A percentile compares a stretch with the other conserved stretches of the same genome.
Evolutionary conservation across 192 early-diverging fungal genomes (phyloP).

Genomic region (Helicostylum pulchrum): DNA sequence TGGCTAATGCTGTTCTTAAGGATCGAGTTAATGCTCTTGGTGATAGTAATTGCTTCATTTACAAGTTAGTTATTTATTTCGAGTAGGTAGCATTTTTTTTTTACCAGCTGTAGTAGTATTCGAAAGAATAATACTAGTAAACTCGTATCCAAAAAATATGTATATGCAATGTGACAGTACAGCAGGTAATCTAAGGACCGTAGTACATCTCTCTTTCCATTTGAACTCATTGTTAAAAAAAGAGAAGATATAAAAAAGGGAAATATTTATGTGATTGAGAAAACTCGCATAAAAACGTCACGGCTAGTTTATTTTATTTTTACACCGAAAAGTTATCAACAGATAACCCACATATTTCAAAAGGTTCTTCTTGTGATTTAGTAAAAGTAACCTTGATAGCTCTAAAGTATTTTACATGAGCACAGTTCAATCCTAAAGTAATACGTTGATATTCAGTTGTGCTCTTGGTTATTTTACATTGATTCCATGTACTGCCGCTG

Average conservation of each 20-base stretch:
- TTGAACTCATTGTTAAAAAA: conserved; percentile 19
- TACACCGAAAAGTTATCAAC: conserved; percentile 13
- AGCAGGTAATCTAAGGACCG: conserved; percentile 34
- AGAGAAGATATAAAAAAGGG: neutral
- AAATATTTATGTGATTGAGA: no score
- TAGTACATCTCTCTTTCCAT: conserved; percentile 30
- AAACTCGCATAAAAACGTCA: neutral
- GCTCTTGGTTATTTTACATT: neutral
- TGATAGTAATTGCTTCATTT: conserved; percentile 26
- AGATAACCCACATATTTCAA: conserved; percentile 18
- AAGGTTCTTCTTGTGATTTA: conserved; percentile 3
- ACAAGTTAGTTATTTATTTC: neutral
- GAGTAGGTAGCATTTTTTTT: no score
- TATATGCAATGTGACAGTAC: conserved; percentile 36
- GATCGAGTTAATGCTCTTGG: conserved; percentile 27
- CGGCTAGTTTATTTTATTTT: neutral
- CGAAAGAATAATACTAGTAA: conserved; percentile 26
- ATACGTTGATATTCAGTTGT: no score
- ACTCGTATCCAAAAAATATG: conserved; percentile 33
- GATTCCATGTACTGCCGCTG: conserved; percentile 16
- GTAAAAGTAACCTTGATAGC: conserved; percentile 12
- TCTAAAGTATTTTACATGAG: neutral
- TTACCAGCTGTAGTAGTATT: conserved; percentile 31
- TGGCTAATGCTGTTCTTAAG: conserved; percentile 23
- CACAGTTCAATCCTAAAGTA: neutral